Evolutionary conservation across 768 basidiomycete genomes (phyloP), one percentile per base, ranked within the genome.

Genomic region (Leccinum pellstonianum): DNA sequence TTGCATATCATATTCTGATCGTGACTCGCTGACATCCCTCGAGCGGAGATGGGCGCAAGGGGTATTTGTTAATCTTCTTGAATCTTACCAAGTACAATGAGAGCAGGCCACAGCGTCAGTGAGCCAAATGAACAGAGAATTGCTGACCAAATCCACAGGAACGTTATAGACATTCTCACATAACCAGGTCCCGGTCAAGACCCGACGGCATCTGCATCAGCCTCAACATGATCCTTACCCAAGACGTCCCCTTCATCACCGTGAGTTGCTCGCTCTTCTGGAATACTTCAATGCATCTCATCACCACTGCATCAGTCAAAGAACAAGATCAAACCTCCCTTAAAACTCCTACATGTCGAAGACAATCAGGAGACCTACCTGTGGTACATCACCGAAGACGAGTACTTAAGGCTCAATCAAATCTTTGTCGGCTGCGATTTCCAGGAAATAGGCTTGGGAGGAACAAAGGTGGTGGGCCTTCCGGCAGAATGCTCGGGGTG

Each of bases 321-420:
- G n/a, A 49, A 61, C 33, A 65, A 65, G 8, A 56, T 58, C 4
- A 54, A 58, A 11, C 64, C 62, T 1, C 64, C 64, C 15, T n/a
- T 14, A 1, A 65, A 64, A 31, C 27, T 21, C 48, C 25, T 61
- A 23, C 0, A 17, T 19, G 3, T 21, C 3, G 54, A 57, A 7
- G 50, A 10, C 3, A 48, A 29, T 6, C 27, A 29, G 5, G 21
- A 56, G 0, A 19, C 25, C 5, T 61, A 65, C 23, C 56, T 65
- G 2, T 64, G 64, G 64, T 64, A 64, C 50, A 64, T 65, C 52
- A 65, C 63, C 35, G 59, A 65, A 47, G 56, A 61, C 41, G 64
- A 65, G 46, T 64, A 64, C 51, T 48, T 61, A 7, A 52, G 64
- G 21, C 64, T 65, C 46, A 64, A 57, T 21, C 9, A 64, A 19